These are phyloP conservation scores for Lanmaoa pseudosensibilis DNA, from an alignment of 768 basidiomycete species.

Conservation along the genomic window DNA sequence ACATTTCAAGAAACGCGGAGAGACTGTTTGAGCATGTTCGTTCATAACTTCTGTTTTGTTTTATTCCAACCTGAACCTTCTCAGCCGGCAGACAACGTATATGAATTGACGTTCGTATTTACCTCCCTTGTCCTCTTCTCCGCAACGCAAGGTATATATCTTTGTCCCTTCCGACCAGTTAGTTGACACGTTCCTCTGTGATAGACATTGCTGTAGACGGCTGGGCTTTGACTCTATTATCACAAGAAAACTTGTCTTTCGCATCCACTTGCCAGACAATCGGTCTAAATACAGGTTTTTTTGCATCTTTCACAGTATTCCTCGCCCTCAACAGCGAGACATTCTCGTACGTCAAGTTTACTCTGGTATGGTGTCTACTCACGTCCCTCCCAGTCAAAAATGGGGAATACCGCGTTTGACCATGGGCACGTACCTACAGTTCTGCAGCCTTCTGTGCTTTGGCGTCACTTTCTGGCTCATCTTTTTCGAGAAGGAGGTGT, in stretches of 20 bases:
- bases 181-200: constrained; percentile 15
- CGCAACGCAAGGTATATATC: constrained; percentile 84
- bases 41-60: constrained; percentile 4
- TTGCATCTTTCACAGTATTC: constrained; percentile 96
- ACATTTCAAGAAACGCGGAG: constrained; percentile 72
- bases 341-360: constrained; percentile 61
- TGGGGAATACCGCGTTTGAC: constrained; percentile 77
- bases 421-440: constrained; percentile 77
- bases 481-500: constrained; percentile 86
- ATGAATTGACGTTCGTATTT: constrained; percentile 78
- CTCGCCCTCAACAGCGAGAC: constrained; percentile 94
- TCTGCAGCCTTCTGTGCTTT: constrained; percentile 83
- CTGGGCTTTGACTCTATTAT: constrained; percentile 83
- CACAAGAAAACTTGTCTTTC: constrained; percentile 91
- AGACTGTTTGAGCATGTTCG: constrained; percentile 75
- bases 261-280: constrained; percentile 99
- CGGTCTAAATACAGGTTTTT: constrained; percentile 93
- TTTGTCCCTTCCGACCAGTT: not conserved
- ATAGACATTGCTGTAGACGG: constrained; percentile 97
- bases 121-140: constrained; percentile 91
- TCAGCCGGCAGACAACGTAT: constrained; percentile 81
- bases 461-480: constrained; percentile 85
- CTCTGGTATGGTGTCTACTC: constrained; percentile 4
- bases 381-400: constrained; percentile 47
- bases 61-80: constrained; percentile 10